These are phyloP conservation scores for Heliamphora pulchella DNA, from an alignment of 179 eudicot species.

Conservation along the genomic window DNA sequence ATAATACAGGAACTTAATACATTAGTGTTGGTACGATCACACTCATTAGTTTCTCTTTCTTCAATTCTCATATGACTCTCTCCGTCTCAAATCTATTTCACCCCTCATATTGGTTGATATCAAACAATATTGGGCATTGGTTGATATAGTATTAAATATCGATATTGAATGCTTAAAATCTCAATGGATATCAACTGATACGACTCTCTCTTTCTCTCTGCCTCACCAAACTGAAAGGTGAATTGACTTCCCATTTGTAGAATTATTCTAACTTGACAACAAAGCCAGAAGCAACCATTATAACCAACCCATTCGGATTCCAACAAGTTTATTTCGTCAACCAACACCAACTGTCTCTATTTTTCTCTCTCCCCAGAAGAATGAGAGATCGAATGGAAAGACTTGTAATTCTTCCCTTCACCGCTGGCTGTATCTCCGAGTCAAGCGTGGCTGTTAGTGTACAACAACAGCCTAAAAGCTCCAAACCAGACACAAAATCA, in stretches of 20 bases:
- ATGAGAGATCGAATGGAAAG: constrained; percentile 58
- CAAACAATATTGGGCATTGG: constrained; percentile 17
- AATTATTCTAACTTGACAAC: constrained; percentile 52
- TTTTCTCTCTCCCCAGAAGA: constrained; percentile 13
- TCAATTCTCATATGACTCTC: too few relatives aligned
- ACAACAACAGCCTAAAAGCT: constrained; percentile 35
- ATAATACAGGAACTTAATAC: too few relatives aligned
- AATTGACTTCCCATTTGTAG: constrained; percentile 29
- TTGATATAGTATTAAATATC: not conserved
- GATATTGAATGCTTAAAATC: not conserved
- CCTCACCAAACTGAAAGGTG: constrained; percentile 52
- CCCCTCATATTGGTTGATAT: too few relatives aligned
- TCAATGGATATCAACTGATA: constrained; percentile 6
- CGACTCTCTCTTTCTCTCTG: constrained; percentile 15
- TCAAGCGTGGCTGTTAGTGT: constrained; percentile 57
- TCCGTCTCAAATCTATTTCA: too few relatives aligned
- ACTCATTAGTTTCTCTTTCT: too few relatives aligned
- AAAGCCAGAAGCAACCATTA: constrained; percentile 46
- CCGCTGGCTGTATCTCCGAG: constrained; percentile 61
- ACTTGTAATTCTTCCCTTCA: constrained; percentile 56
- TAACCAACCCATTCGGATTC: constrained; percentile 32
- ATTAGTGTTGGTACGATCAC: too few relatives aligned
- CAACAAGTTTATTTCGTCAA: constrained; percentile 12
- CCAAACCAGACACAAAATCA: constrained; percentile 28
- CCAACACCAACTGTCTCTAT: constrained; percentile 13